phyloP scores from a whole-genome alignment of 2,329 filamentous ascomycete species.

The Talaromyces piceae region DNA sequence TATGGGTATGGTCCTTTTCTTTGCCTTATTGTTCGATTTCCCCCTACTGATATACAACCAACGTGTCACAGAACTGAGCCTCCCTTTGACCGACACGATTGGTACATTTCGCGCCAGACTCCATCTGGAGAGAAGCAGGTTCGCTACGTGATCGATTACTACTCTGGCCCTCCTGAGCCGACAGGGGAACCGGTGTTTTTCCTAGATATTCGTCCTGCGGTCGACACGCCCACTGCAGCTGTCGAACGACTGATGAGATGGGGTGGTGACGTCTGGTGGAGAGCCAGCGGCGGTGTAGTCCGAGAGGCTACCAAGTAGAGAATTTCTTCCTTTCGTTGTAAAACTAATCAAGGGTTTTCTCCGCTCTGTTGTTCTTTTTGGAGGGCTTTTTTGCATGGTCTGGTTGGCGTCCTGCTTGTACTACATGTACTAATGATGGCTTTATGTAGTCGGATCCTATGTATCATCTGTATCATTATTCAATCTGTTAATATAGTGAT shows the following conservation, averaged over 20 bases:
- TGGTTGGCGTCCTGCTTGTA: background rate
- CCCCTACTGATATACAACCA: background rate
- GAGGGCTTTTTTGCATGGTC: background rate
- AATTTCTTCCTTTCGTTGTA: background rate
- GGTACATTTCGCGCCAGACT: conserved; percentile 74
- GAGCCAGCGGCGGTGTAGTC: conserved; percentile 65
- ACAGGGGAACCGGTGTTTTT: conserved; percentile 92
- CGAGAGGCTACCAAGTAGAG: conserved; percentile 15
- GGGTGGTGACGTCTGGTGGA: conserved; percentile 93
- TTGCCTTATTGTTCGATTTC: background rate
- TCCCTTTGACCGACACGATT: conserved; percentile 95
- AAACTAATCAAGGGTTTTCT: background rate
- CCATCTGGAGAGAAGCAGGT: conserved; percentile 66
- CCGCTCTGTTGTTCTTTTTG: background rate
- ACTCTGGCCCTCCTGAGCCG: conserved; percentile 71
- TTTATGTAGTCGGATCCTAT: background rate
- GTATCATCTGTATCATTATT: background rate
- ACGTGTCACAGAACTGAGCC: conserved; percentile 56
- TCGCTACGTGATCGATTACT: conserved; percentile 96
- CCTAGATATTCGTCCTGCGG: conserved; percentile 83
- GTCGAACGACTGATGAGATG: conserved; percentile 78
- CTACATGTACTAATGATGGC: background rate
- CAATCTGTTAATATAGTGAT: background rate
- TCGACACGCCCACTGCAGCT: conserved; percentile 71
- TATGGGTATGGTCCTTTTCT: conserved; percentile 59